phyloP scores from a whole-genome alignment of 2,329 filamentous ascomycete species.

The Colletotrichum sublineola region DNA sequence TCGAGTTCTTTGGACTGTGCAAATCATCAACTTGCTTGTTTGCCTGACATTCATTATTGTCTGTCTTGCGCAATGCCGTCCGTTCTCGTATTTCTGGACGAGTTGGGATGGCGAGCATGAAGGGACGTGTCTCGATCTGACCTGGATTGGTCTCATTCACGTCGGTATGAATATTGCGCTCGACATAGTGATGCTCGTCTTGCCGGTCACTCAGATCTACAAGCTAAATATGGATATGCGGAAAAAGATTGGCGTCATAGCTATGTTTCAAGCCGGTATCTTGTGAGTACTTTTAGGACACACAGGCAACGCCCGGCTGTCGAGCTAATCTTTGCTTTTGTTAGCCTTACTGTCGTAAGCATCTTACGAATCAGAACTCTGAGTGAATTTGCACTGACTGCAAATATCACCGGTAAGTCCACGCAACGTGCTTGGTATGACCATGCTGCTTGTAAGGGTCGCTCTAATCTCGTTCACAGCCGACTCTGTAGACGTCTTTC shows the following conservation, averaged over 20 bases:
- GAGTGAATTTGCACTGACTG: not conserved
- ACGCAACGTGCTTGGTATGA: not conserved
- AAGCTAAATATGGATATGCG: conserved; percentile 41
- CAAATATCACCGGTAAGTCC: conserved; percentile 18
- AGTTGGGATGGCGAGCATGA: conserved; percentile 1
- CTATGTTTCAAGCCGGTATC: conserved; percentile 48
- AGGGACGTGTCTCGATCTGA: conserved; percentile 3
- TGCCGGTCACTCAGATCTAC: conserved; percentile 43
- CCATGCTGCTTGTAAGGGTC: too few species aligned
- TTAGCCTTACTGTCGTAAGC: conserved; percentile 29
- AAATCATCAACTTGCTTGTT: not conserved
- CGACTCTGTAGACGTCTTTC: conserved; percentile 48
- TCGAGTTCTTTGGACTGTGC: conserved; percentile 1
- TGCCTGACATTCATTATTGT: conserved; percentile 1
- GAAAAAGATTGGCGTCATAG: conserved; percentile 42
- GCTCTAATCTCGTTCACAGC: conserved; percentile 35
- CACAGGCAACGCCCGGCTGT: too few species aligned
- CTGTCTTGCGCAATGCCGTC: conserved; percentile 7
- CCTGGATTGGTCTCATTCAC: not conserved
- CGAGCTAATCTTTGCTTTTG: not conserved
- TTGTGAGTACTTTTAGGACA: conserved; percentile 32
- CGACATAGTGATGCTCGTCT: conserved; percentile 44
- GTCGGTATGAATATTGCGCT: conserved; percentile 43
- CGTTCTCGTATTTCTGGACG: conserved; percentile 9
- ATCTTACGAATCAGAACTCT: conserved; percentile 22